Conservation (phyloP, 257 asterid genomes). For the Mentha longifolia region DNA sequence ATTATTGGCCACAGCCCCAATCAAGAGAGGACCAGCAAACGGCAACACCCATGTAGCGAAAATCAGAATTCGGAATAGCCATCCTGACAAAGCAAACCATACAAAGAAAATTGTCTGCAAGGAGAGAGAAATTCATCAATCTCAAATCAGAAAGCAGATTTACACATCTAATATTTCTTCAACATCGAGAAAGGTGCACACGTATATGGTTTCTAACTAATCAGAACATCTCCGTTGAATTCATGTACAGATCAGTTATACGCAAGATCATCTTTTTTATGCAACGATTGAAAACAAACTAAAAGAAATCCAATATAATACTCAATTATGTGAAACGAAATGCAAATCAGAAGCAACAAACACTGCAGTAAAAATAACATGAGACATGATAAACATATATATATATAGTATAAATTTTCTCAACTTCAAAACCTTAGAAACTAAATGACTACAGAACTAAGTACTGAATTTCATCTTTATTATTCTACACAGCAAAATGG, state of each 20-base stretch:
- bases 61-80: constrained; percentile 84
- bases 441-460: constrained; percentile 23
- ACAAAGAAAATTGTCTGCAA: constrained; percentile 91
- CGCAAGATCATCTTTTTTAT: background rate
- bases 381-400: too few species aligned
- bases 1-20: constrained; percentile 86
- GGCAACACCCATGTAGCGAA: constrained; percentile 91
- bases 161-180: constrained; percentile 22
- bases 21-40: constrained; percentile 93
- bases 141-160: constrained; percentile 25
- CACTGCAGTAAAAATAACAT: background rate
- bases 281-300: too few species aligned
- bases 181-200: constrained; percentile 8
- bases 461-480: constrained; percentile 1
- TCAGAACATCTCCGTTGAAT: constrained; percentile 16
- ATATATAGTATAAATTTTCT: too few species aligned
- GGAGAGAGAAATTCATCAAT: constrained; percentile 11
- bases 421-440: background rate
- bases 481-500: background rate
- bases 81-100: constrained; percentile 98
- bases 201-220: constrained; percentile 7
- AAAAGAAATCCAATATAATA: constrained; percentile 2
- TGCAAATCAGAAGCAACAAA: constrained; percentile 7
- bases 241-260: constrained; percentile 3
- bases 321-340: constrained; percentile 19